Conservation (phyloP, 1,284 basidiomycete species). For the Boletus albobrunnescens region DNA sequence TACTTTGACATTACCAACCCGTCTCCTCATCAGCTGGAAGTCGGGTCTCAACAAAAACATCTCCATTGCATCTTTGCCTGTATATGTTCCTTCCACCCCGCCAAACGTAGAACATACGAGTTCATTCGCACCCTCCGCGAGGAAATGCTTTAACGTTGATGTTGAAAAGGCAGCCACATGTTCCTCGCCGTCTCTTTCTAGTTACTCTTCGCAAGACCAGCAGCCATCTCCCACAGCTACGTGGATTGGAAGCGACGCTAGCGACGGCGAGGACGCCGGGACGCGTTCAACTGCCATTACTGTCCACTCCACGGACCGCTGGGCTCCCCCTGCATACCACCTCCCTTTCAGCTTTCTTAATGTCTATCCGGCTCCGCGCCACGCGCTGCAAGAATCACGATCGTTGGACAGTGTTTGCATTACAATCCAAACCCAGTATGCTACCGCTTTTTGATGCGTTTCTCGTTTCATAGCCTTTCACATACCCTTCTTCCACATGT, state of each 20-base stretch:
- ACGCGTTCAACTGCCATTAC: not conserved
- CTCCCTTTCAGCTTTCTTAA: conserved; percentile 20
- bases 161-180: conserved; percentile 17
- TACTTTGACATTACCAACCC: not conserved
- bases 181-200: conserved; percentile 17
- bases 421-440: conserved; percentile 15
- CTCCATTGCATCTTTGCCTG: conserved; percentile 21
- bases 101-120: conserved; percentile 3
- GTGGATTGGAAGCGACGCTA: conserved; percentile 1
- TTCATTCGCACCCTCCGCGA: not conserved
- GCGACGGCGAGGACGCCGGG: not conserved
- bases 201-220: conserved; percentile 6
- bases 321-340: conserved; percentile 11
- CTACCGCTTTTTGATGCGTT: conserved; percentile 8
- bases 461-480: not conserved
- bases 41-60: conserved; percentile 5
- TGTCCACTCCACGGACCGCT: not conserved
- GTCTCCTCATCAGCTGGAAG: conserved; percentile 9
- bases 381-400: conserved; percentile 1
- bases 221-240: conserved; percentile 5
- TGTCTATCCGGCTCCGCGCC: conserved; percentile 4
- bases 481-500: not conserved
- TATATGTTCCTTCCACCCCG: conserved; percentile 15
- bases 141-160: conserved; percentile 11
- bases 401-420: conserved; percentile 13